These are phyloP conservation scores for Ceratobasidium sp. DNA, from an alignment of 1,284 basidiomycete genomes.

Conservation along the genomic window DNA sequence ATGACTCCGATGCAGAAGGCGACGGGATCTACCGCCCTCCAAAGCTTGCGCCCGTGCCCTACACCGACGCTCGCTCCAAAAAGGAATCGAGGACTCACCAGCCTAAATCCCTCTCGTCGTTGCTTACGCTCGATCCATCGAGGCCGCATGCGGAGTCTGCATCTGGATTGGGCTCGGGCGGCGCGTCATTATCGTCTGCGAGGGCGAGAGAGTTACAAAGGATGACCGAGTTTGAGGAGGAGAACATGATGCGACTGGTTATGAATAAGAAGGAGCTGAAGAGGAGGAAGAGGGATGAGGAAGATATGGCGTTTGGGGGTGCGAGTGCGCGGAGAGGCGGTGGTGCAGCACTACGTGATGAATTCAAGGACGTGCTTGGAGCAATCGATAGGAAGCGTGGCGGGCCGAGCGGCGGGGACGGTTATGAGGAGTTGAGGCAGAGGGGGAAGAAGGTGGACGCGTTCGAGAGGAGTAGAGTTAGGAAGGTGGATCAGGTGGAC, in stretches of 20 bases:
- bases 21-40: constrained; percentile 89
- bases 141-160: constrained; percentile 77
- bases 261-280: constrained; percentile 91
- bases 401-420: constrained; percentile 63
- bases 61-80: constrained; percentile 71
- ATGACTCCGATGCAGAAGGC: constrained; percentile 48
- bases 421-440: constrained; percentile 78
- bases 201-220: constrained; percentile 82
- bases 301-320: constrained; percentile 89
- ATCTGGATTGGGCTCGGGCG: constrained; percentile 73
- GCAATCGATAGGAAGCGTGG: constrained; percentile 60
- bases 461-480: constrained; percentile 60
- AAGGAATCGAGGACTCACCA: constrained; percentile 64
- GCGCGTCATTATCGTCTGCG: constrained; percentile 65
- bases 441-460: constrained; percentile 72
- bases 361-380: constrained; percentile 82
- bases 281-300: constrained; percentile 86
- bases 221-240: constrained; percentile 94
- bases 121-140: constrained; percentile 70
- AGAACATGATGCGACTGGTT: constrained; percentile 91
- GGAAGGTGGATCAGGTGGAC: constrained; percentile 53
- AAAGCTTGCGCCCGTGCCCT: constrained; percentile 91
- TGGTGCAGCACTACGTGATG: constrained; percentile 81
- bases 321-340: constrained; percentile 63
- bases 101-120: constrained; percentile 76